Conservation (phyloP, 768 basidiomycete species). For the Pisolithus marmoratus region DNA sequence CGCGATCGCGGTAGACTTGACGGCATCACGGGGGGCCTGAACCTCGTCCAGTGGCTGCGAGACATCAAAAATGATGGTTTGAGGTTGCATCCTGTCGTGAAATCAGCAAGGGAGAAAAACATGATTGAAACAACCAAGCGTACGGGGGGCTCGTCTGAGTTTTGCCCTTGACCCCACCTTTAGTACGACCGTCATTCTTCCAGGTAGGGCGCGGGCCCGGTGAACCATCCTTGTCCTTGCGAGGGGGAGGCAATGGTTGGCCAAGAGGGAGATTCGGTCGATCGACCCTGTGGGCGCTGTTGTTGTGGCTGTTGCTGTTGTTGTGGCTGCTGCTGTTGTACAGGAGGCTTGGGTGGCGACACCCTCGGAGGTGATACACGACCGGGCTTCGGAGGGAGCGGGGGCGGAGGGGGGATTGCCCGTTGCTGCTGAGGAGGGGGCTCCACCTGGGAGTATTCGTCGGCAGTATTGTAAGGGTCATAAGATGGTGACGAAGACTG, state of each 20-base stretch:
- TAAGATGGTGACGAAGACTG: conserved; percentile 33
- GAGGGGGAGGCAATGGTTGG: conserved; percentile 31
- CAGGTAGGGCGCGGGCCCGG: conserved; percentile 52
- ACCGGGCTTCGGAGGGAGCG: conserved; percentile 56
- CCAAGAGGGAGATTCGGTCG: conserved; percentile 47
- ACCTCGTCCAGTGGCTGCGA: conserved; percentile 67
- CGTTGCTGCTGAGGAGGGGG: conserved; percentile 26
- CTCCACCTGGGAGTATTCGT: conserved; percentile 44
- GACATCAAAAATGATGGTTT: conserved; percentile 72
- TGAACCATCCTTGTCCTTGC: conserved; percentile 68
- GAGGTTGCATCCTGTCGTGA: conserved; percentile 48
- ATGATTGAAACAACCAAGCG: conserved; percentile 8
- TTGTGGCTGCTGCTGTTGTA: conserved; percentile 22
- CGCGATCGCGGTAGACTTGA: conserved; percentile 88
- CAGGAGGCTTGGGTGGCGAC: conserved; percentile 59
- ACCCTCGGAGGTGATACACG: conserved; percentile 49
- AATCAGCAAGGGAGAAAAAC: background rate
- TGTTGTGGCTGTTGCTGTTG: conserved; percentile 16
- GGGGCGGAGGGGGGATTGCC: conserved; percentile 47
- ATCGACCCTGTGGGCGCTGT: conserved; percentile 42
- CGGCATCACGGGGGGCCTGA: conserved; percentile 67
- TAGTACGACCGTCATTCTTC: conserved; percentile 33
- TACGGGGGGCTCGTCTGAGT: conserved; percentile 55
- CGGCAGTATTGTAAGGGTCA: conserved; percentile 34
- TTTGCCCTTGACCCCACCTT: conserved; percentile 37